These are phyloP conservation scores for Leccinum variicolor DNA, from an alignment of 768 basidiomycete species.

Conservation along the genomic window DNA sequence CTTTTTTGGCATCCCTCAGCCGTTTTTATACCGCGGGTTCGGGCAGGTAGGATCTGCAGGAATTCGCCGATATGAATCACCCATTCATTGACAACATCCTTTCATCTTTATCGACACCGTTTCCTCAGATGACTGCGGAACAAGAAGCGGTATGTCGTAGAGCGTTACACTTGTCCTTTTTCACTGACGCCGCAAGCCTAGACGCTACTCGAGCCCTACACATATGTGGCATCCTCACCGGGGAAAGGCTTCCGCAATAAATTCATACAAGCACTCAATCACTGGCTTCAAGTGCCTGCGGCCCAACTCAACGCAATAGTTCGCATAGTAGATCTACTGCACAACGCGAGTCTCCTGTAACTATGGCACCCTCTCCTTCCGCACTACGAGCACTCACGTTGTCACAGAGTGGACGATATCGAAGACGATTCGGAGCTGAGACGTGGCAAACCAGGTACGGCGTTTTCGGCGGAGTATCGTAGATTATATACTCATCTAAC, in stretches of 20 bases:
- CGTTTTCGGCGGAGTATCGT: neutral
- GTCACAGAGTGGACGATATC: slow-evolving; percentile 85
- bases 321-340: slow-evolving; percentile 84
- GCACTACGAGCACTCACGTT: neutral
- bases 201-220: slow-evolving; percentile 82
- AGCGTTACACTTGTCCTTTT: neutral
- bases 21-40: slow-evolving; percentile 9
- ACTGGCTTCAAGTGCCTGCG: slow-evolving; percentile 83
- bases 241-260: slow-evolving; percentile 90
- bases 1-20: neutral
- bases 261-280: slow-evolving; percentile 88
- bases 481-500: neutral
- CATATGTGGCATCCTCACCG: slow-evolving; percentile 76
- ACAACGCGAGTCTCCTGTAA: slow-evolving; percentile 90
- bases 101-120: slow-evolving; percentile 29
- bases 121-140: slow-evolving; percentile 13
- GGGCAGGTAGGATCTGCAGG: neutral
- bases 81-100: slow-evolving; percentile 40
- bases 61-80: slow-evolving; percentile 16
- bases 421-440: slow-evolving; percentile 88
- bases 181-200: slow-evolving; percentile 8
- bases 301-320: slow-evolving; percentile 71
- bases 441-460: slow-evolving; percentile 77
- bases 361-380: slow-evolving; percentile 15
- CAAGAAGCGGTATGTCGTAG: slow-evolving; percentile 24